These are phyloP conservation scores for Sclerospora graminicola DNA, from an alignment of 352 stramenopile genomes.

Conservation along the genomic window DNA sequence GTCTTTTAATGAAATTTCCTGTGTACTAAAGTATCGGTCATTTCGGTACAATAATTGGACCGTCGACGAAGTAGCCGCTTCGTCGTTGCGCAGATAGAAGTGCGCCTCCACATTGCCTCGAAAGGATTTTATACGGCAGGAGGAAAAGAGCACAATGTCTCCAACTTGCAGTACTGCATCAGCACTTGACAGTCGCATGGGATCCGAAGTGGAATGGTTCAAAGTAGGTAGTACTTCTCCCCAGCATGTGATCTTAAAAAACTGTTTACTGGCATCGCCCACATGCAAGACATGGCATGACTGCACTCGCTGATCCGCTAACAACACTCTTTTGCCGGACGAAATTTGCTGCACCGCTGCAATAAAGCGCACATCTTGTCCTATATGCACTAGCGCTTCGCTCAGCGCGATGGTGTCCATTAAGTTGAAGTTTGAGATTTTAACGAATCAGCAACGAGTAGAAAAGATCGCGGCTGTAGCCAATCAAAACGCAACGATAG, in stretches of 20 bases:
- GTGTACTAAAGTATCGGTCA: conserved; percentile 46
- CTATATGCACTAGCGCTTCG: conserved; percentile 15
- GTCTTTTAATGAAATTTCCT: conserved; percentile 35
- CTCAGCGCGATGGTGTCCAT: conserved; percentile 17
- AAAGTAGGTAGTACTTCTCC: conserved; percentile 33
- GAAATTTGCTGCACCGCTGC: conserved; percentile 42
- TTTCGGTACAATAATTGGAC: conserved; percentile 50
- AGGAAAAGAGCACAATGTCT: conserved; percentile 50
- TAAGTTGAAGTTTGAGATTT: conserved; percentile 15
- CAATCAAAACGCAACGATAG: conserved; percentile 10
- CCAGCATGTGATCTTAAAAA: conserved; percentile 48
- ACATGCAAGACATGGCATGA: conserved; percentile 36
- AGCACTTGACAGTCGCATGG: conserved; percentile 10
- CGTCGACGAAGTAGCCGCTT: conserved; percentile 20
- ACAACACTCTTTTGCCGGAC: conserved; percentile 17
- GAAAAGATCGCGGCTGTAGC: conserved; percentile 7
- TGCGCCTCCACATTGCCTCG: conserved; percentile 44
- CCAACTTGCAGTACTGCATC: conserved; percentile 30
- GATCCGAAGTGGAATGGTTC: conserved; percentile 16
- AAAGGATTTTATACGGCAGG: conserved; percentile 33
- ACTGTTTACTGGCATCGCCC: conserved; percentile 32
- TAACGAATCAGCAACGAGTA: conserved; percentile 5
- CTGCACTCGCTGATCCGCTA: conserved; percentile 22
- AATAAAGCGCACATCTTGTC: conserved; percentile 28
- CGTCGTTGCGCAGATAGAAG: conserved; percentile 21